Conservation (phyloP, 2,329 filamentous ascomycete species). For the Pseudocercospora musae region DNA sequence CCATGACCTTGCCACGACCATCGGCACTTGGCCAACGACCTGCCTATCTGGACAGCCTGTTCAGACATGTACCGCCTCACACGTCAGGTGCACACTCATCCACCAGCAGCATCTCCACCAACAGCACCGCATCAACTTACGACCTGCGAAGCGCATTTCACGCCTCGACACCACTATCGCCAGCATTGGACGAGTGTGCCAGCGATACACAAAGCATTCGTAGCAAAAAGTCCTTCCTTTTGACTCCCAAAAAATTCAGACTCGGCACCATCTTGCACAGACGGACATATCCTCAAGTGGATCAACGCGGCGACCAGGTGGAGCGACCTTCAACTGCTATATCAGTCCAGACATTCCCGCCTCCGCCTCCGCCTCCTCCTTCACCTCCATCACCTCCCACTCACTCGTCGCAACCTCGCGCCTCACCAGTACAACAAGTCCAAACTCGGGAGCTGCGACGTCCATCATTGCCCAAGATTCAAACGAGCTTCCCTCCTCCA, state of each 20-base stretch:
- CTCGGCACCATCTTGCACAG: constrained; percentile 25
- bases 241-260: constrained; percentile 21
- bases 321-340: constrained; percentile 5
- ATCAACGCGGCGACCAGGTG: constrained; percentile 10
- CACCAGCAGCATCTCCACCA: constrained; percentile 29
- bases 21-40: constrained; percentile 26
- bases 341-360: constrained; percentile 2
- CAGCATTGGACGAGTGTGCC: constrained; percentile 26
- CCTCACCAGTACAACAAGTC: neutral
- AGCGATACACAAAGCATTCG: constrained; percentile 21
- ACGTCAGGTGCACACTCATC: constrained; percentile 28
- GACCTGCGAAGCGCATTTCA: constrained; percentile 23
- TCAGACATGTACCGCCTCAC: constrained; percentile 23
- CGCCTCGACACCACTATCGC: constrained; percentile 25
- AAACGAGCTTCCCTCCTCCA: constrained; percentile 26
- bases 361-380: constrained; percentile 7
- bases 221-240: constrained; percentile 25
- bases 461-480: constrained; percentile 28
- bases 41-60: constrained; percentile 33
- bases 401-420: neutral
- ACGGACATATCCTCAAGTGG: constrained; percentile 27
- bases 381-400: constrained; percentile 12
- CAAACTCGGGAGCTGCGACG: constrained; percentile 9
- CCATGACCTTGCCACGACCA: constrained; percentile 25
- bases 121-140: constrained; percentile 21